Percentiles rank a stretch among this genome's conserved stretches.
Evolutionary conservation across 768 basidiomycete species (phyloP).

Genomic region (Phaffia australis): DNA sequence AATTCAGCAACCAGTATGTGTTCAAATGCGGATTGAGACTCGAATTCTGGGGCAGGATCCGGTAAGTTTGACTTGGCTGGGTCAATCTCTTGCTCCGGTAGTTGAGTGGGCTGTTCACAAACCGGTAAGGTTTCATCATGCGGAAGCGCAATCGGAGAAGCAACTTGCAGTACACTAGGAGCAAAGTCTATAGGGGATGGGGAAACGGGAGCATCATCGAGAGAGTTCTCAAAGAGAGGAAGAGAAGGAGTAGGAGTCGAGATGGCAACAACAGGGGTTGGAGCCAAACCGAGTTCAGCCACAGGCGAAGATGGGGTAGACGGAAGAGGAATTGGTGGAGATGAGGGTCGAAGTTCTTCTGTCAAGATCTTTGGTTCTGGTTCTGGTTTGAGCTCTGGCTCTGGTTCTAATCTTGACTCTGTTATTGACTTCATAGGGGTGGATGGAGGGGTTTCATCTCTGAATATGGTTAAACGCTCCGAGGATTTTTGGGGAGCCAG

Average conservation of each 20-base stretch:
- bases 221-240: neutral
- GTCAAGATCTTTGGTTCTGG: neutral
- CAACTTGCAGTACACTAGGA: no score
- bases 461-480: slow-evolving; percentile 12
- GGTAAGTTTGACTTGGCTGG: no score
- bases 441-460: slow-evolving; percentile 16
- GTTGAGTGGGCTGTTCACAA: no score
- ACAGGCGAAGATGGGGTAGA: neutral
- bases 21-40: no score
- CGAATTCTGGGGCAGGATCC: no score
- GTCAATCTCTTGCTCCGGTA: no score
- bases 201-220: neutral
- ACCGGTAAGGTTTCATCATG: no score
- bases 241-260: neutral
- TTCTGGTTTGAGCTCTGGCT: no score
- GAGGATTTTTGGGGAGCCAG: neutral
- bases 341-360: neutral
- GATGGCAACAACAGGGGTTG: neutral
- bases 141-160: no score
- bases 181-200: no score
- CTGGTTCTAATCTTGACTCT: neutral
- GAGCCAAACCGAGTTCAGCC: neutral
- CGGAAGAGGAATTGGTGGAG: neutral
- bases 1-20: no score
- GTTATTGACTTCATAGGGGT: slow-evolving; percentile 34